phyloP scores from a whole-genome alignment of 2,329 filamentous ascomycete genomes.

The Exophiala sp. region DNA sequence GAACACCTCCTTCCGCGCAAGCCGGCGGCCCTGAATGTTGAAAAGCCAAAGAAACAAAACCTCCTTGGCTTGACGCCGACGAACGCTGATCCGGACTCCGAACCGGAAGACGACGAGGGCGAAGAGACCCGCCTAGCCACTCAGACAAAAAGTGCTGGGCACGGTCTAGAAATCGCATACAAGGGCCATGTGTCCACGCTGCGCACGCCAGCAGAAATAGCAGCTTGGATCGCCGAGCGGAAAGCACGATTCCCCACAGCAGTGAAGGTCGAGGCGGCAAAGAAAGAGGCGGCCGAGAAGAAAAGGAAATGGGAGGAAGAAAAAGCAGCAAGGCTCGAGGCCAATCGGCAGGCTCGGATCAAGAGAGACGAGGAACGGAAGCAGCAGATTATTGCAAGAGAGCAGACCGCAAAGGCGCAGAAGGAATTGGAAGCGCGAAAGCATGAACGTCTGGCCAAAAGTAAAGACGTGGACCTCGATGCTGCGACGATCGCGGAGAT shows the following conservation, averaged over 20 bases:
- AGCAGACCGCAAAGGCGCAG: slow-evolving; percentile 9
- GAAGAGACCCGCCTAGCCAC: slow-evolving; percentile 38
- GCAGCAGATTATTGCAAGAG: background rate
- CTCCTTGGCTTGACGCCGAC: slow-evolving; percentile 48
- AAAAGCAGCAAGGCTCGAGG: slow-evolving; percentile 43
- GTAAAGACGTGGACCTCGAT: background rate
- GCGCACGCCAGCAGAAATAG: slow-evolving; percentile 63
- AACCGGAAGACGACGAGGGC: slow-evolving; percentile 41
- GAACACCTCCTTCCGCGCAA: slow-evolving; percentile 23
- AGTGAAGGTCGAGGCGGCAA: slow-evolving; percentile 53
- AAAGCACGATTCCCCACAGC: slow-evolving; percentile 77
- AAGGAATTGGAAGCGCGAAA: background rate
- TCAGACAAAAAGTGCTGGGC: slow-evolving; percentile 29
- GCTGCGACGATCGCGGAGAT: slow-evolving; percentile 10
- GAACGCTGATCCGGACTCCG: slow-evolving; percentile 44
- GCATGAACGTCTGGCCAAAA: background rate
- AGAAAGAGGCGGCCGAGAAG: slow-evolving; percentile 50
- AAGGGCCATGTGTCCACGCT: slow-evolving; percentile 54
- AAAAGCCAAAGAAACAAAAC: slow-evolving; percentile 43
- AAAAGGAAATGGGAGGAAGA: slow-evolving; percentile 64
- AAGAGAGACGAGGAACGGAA: slow-evolving; percentile 27
- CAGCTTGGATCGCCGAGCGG: slow-evolving; percentile 76
- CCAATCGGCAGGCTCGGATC: slow-evolving; percentile 37
- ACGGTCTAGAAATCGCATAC: slow-evolving; percentile 51
- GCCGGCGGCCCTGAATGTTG: slow-evolving; percentile 2